Evolutionary conservation across 2,329 filamentous ascomycete genomes (phyloP), one percentile per base, ranked within the genome.

Genomic region (Berkeleyomyces rouxiae): DNA sequence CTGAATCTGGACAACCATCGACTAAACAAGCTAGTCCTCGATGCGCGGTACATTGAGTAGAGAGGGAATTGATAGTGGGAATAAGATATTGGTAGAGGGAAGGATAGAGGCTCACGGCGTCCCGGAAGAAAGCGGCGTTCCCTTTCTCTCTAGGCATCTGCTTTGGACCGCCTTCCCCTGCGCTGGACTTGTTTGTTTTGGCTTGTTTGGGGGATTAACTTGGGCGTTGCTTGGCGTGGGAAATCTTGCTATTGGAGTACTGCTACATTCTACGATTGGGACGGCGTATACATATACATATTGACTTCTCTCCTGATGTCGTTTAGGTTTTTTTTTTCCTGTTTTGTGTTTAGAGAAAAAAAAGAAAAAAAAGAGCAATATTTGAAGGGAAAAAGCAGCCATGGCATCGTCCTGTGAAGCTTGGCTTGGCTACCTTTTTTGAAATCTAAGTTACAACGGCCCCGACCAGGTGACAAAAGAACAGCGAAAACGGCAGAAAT

Each of bases 11-110:
- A 73, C 3, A 78, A 80, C 65, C 73, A 75, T 47, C 70, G 72
- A 44, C 69, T 84, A 53, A 78, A 80, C 63, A 73, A 73, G 67
- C 75, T 76, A 2, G 74, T 83, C 10, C 70, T 83, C 59, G 80
- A 82, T 66, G 80, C 81, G n/a, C 75, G 77, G 58, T 75, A 76
- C 66, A 75, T 82, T 67, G 78, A 79, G 61, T 65, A 49, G 49
- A 23, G 7, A n/a, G 11, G 3, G 46, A 9, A 16, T 39, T 7
- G 23, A 23, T 23, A 2, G 23, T 23, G 23, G 23, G 23, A 2
- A 23, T 23, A 2, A 23, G 23, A 23, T 23, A 2, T 23, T 23
- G 23, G 23, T 2, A 23, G 23, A 23, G 23, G 23, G 23, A 23
- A 23, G 23, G 23, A 23, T 23, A 23, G 23, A 2, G 23, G 23